Base-by-base conservation (phyloP, 176 grass and related monocot genomes). In the Raddia guianensis region DNA sequence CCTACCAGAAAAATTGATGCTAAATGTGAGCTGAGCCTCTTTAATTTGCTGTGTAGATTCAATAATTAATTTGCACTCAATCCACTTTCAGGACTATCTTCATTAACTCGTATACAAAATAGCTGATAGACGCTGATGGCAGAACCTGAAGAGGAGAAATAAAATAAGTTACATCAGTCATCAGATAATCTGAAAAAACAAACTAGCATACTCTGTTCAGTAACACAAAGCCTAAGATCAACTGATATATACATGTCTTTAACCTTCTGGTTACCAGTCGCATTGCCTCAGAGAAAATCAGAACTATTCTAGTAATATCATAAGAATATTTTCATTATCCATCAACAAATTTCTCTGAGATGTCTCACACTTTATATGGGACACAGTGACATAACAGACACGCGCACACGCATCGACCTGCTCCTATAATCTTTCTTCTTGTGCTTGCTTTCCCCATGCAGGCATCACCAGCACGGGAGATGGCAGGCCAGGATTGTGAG, bases 71-170 rank as follows among this genome's bases (percentile, higher is more conserved):
- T 68, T 54, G 52, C 8, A 67, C n/a, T 99, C 87, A 99, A 75
- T 99, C 91, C 73, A 99, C 97, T 91, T 99, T 88, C 52, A 93
- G 57, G 54, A 99, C 86, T 93, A 99, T 99, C 90, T 96, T 99
- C 93, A 93, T 99, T 73, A 99, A 65, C 74, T 99, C 93, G 3
- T 99, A 99, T 70, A 99, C 87, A 19, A 99, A 96, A 78, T 99
- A 99, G 49, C 97, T 99, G 80, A 93, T 99, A 12, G 97, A 96
- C 1, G 97, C 97, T 2, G 97, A 99, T 8, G 97, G 97, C 72
- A 96, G 60, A 75, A 99, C 97, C 97, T 99, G 82, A 27, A 88
- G 20, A 44, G 10, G 49, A 82, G 65, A 74, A 75, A 68, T 63
- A 92, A 16, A 48, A 78, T 7, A 15, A 66, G 49, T 77, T 53